Conservation (phyloP, 345 rosid species). For the Iberis pinnata region DNA sequence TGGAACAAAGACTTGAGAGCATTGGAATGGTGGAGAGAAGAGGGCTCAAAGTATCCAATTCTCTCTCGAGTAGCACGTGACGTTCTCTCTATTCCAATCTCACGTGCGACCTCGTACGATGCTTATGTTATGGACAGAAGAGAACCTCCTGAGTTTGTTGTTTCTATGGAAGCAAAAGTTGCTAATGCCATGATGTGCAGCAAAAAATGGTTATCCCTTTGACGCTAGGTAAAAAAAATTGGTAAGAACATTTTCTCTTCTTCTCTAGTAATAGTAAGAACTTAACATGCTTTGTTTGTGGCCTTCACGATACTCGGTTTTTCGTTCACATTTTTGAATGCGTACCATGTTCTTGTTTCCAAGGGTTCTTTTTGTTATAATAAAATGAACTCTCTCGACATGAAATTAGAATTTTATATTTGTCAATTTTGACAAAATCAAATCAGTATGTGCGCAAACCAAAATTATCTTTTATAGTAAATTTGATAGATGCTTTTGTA, state of each 20-base stretch:
- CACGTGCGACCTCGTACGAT: slow-evolving; percentile 20
- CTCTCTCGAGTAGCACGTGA: slow-evolving; percentile 82
- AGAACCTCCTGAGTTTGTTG: slow-evolving; percentile 22
- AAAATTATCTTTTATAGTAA: too few relatives aligned
- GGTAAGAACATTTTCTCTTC: neutral
- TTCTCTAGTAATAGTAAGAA: neutral
- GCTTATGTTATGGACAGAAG: slow-evolving; percentile 35
- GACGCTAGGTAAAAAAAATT: neutral
- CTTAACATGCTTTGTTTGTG: neutral
- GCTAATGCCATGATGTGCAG: slow-evolving; percentile 23
- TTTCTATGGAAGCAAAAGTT: slow-evolving; percentile 18
- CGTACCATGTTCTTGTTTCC: too few relatives aligned
- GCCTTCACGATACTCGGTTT: too few relatives aligned
- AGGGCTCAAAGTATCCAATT: slow-evolving; percentile 55
- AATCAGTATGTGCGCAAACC: too few relatives aligned
- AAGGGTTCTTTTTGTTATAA: too few relatives aligned
- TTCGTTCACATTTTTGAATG: too few relatives aligned
- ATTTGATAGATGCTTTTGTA: too few relatives aligned
- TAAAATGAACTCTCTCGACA: neutral
- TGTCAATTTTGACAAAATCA: too few relatives aligned
- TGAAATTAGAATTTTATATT: too few relatives aligned
- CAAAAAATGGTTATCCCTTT: slow-evolving; percentile 14
- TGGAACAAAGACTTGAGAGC: slow-evolving; percentile 56
- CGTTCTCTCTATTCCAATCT: slow-evolving; percentile 58
- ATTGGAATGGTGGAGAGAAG: slow-evolving; percentile 76